These are phyloP conservation scores for Letharia columbiana DNA, from an alignment of 495 filamentous ascomycete species.

Conservation along the genomic window DNA sequence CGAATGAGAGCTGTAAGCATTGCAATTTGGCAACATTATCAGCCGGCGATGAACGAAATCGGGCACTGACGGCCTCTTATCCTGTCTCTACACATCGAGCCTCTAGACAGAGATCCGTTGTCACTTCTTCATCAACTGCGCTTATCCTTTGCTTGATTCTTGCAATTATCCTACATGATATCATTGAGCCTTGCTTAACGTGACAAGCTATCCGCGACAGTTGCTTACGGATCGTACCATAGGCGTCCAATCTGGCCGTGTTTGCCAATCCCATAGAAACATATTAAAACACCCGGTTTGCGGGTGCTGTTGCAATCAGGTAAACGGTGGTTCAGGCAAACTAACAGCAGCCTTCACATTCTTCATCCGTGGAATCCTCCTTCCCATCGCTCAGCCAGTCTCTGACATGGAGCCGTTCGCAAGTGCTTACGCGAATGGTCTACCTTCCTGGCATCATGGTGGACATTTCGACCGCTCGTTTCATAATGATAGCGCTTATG, in stretches of 20 bases:
- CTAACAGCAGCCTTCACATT: neutral
- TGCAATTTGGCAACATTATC: neutral
- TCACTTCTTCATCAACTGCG: neutral
- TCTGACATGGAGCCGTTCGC: neutral
- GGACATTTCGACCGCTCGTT: neutral
- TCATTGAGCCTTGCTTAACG: neutral
- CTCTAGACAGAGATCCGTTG: neutral
- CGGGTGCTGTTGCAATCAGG: neutral
- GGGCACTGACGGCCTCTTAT: neutral
- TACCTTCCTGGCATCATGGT: neutral
- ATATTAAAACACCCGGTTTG: neutral
- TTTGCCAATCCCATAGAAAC: neutral
- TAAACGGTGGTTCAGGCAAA: neutral
- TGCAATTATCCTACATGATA: neutral
- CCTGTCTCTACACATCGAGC: neutral
- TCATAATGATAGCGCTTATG: neutral
- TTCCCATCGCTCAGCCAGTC: neutral
- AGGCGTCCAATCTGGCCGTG: neutral
- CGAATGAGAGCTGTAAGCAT: neutral
- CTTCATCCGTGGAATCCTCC: neutral
- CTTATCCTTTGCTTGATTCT: neutral
- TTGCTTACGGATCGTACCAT: neutral
- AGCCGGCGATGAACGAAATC: neutral
- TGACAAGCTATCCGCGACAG: neutral
- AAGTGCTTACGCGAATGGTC: neutral